These are phyloP conservation scores for Azolla pinnata DNA, from an alignment of 75 land plant species.

Conservation along the genomic window DNA sequence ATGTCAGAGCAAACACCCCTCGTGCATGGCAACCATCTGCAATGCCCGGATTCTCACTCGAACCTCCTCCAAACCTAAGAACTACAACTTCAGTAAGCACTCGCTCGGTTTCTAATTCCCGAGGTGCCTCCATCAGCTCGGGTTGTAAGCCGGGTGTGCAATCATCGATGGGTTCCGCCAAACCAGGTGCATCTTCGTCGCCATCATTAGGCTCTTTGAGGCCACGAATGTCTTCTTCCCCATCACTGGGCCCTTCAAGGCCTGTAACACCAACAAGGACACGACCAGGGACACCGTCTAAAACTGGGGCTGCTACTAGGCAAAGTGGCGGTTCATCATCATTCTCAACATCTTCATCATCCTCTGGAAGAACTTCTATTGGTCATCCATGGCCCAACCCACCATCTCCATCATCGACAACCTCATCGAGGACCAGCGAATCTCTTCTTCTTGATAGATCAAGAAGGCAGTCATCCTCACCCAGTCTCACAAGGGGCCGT, in stretches of 20 bases:
- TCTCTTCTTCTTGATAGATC: background rate
- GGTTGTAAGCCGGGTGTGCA: background rate
- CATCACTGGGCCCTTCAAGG: background rate
- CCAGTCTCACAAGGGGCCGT: conserved; percentile 25
- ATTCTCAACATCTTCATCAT: no score
- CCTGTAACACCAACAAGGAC: background rate
- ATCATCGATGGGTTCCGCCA: conserved; percentile 1
- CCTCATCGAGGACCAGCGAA: background rate
- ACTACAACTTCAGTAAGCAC: conserved; percentile 18
- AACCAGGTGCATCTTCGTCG: background rate
- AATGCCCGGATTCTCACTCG: conserved; percentile 28
- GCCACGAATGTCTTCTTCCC: background rate
- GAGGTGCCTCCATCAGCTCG: conserved; percentile 22
- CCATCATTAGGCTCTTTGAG: background rate
- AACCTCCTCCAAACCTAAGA: conserved; percentile 42
- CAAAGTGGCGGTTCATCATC: no score
- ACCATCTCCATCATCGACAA: background rate
- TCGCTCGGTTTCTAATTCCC: conserved; percentile 23
- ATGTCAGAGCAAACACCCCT: conserved; percentile 6
- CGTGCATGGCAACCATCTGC: conserved; percentile 29
- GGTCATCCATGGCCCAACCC: no score
- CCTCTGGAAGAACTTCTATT: no score
- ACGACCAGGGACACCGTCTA: no score
- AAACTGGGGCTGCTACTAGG: no score
- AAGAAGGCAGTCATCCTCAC: conserved; percentile 43